Percentiles rank a stretch among this genome's conserved stretches.
Conservation (phyloP, 805 yeast species). For the Ogataea parapolymorpha region DNA sequence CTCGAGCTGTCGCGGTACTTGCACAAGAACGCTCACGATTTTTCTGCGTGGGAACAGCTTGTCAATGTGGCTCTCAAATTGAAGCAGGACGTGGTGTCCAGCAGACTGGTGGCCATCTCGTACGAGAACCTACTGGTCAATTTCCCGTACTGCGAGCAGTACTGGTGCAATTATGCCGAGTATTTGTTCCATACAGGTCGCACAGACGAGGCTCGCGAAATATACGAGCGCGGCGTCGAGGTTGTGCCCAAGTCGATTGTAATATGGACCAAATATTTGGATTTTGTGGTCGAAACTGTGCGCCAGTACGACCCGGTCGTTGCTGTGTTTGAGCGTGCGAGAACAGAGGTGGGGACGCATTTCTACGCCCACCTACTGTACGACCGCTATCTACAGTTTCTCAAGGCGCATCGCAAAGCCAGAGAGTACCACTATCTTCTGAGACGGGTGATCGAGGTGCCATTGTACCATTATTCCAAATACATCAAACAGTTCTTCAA, state of each 20-base stretch:
- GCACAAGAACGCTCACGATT: slow-evolving; percentile 6
- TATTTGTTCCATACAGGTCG: slow-evolving; percentile 45
- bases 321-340: slow-evolving; percentile 43
- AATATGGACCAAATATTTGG: slow-evolving; percentile 49
- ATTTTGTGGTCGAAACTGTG: slow-evolving; percentile 34
- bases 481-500: slow-evolving; percentile 40
- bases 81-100: slow-evolving; percentile 15
- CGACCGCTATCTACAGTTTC: slow-evolving; percentile 44
- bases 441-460: slow-evolving; percentile 51
- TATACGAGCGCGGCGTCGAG: slow-evolving; percentile 40
- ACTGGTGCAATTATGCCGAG: slow-evolving; percentile 56
- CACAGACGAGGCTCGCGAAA: slow-evolving; percentile 34
- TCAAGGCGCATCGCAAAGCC: slow-evolving; percentile 26
- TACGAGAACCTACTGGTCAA: slow-evolving; percentile 42
- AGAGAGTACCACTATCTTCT: slow-evolving; percentile 41
- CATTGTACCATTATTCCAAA: slow-evolving; percentile 49
- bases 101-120: slow-evolving; percentile 36
- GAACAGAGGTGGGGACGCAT: slow-evolving; percentile 49
- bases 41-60: slow-evolving; percentile 6
- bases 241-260: slow-evolving; percentile 43
- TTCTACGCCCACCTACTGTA: slow-evolving; percentile 51
- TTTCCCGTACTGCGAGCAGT: slow-evolving; percentile 50
- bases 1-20: slow-evolving; percentile 8
- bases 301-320: slow-evolving; percentile 33
- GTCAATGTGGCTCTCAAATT: not conserved